A percentile compares a stretch with the other conserved stretches of the same genome.
phyloP scores from a whole-genome alignment of 2,329 filamentous ascomycete species.

The Canariomyces notabilis region DNA sequence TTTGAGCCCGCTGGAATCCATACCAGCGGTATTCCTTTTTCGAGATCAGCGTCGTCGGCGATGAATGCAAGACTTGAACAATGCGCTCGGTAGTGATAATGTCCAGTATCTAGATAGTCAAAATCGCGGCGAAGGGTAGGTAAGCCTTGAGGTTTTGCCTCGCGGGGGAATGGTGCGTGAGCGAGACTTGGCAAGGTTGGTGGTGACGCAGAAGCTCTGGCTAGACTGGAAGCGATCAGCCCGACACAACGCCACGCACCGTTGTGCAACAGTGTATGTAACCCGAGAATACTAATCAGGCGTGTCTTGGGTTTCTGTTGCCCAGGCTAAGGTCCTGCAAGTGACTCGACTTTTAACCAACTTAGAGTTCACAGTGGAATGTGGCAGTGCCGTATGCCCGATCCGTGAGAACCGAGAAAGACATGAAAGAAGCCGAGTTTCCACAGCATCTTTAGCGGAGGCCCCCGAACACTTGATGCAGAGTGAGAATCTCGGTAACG shows the following conservation, averaged over 20 bases:
- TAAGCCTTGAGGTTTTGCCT: constrained; percentile 17
- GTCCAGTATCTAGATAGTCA: too few species aligned
- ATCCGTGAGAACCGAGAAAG: constrained; percentile 3
- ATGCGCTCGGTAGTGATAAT: too few species aligned
- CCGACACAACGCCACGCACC: constrained; percentile 2
- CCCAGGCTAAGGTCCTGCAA: too few species aligned
- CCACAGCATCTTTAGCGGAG: too few species aligned
- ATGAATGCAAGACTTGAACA: too few species aligned
- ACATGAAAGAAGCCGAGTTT: too few species aligned
- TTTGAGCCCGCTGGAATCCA: constrained; percentile 57
- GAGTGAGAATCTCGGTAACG: too few species aligned
- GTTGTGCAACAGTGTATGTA: not conserved
- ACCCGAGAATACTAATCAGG: not conserved
- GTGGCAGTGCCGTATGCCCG: constrained; percentile 18
- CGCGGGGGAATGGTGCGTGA: constrained; percentile 4
- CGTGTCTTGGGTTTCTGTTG: too few species aligned
- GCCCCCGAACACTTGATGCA: too few species aligned
- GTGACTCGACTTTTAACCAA: too few species aligned
- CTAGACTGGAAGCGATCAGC: constrained; percentile 23
- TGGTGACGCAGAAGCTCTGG: constrained; percentile 22
- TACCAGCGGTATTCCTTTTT: too few species aligned
- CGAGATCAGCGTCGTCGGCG: too few species aligned
- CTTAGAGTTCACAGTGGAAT: not conserved
- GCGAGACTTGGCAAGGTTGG: constrained; percentile 12
- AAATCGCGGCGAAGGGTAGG: constrained; percentile 9